phyloP scores from a whole-genome alignment of 768 basidiomycete genomes.

The Candolleomyces eurysporus region DNA sequence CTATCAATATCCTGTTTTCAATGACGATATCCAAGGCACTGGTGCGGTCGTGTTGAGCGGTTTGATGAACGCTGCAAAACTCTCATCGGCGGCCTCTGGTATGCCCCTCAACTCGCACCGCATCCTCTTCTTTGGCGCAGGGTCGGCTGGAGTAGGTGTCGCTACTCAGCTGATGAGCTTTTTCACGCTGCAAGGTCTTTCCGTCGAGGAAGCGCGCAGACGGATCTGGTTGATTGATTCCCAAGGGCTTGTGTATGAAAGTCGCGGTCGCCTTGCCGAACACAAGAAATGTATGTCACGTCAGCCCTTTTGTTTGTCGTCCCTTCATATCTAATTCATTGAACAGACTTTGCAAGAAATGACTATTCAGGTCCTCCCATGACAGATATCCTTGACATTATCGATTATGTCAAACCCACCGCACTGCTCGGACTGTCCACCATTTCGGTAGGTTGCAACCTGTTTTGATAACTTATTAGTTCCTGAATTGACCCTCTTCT shows the following conservation, averaged over 20 bases:
- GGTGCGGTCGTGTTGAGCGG: slow-evolving; percentile 91
- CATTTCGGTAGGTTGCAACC: slow-evolving; percentile 45
- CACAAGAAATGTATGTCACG: slow-evolving; percentile 73
- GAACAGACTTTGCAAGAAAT: slow-evolving; percentile 72
- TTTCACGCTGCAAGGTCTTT: slow-evolving; percentile 79
- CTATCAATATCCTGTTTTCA: slow-evolving; percentile 75
- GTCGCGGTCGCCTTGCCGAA: slow-evolving; percentile 70
- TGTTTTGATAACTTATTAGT: background rate
- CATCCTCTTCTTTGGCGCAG: slow-evolving; percentile 92
- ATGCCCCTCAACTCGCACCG: slow-evolving; percentile 67
- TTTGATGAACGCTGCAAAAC: slow-evolving; percentile 82
- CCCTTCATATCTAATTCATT: slow-evolving; percentile 6
- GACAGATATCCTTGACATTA: slow-evolving; percentile 71
- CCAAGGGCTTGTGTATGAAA: slow-evolving; percentile 78
- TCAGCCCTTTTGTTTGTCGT: background rate
- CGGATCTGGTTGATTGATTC: slow-evolving; percentile 86
- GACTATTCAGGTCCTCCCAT: slow-evolving; percentile 80
- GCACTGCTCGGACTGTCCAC: slow-evolving; percentile 91
- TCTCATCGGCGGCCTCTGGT: slow-evolving; percentile 71
- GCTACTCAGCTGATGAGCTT: slow-evolving; percentile 87
- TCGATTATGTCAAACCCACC: slow-evolving; percentile 82
- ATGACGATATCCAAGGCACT: slow-evolving; percentile 90
- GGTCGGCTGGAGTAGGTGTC: slow-evolving; percentile 90
- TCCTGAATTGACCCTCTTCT: background rate
- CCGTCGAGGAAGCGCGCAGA: slow-evolving; percentile 70